These are phyloP conservation scores for Arabidopsis hybrid DNA, from an alignment of 441 rosid genomes.

Conservation along the genomic window DNA sequence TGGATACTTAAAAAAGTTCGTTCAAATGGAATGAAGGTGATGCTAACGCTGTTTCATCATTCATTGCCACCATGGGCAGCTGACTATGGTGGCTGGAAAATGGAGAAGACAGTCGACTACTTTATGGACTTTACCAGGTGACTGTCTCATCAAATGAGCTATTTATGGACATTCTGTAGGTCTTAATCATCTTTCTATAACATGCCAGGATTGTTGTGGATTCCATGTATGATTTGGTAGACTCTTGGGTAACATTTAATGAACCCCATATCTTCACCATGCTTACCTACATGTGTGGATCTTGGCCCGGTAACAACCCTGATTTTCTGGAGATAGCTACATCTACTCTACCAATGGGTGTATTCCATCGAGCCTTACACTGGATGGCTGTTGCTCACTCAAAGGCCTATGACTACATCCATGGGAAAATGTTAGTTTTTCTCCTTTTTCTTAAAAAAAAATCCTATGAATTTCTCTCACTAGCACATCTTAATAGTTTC, in stretches of 20 bases:
- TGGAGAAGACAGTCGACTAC: conserved; percentile 91
- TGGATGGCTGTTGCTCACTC: conserved; percentile 89
- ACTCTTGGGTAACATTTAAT: conserved; percentile 90
- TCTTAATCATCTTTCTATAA: conserved; percentile 32
- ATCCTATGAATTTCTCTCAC: neutral
- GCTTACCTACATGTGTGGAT: conserved; percentile 95
- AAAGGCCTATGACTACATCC: conserved; percentile 90
- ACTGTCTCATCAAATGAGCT: conserved; percentile 30
- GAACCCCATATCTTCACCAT: conserved; percentile 89
- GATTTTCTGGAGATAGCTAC: conserved; percentile 91
- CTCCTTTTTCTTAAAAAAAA: neutral
- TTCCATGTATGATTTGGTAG: conserved; percentile 75
- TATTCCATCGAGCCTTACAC: conserved; percentile 80
- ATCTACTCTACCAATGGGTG: conserved; percentile 91
- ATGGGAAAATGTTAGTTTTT: conserved; percentile 57
- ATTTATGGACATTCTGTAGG: conserved; percentile 28
- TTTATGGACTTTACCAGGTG: conserved; percentile 91
- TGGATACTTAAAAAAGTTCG: conserved; percentile 86
- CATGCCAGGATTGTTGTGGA: conserved; percentile 87
- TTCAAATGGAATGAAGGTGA: conserved; percentile 92
- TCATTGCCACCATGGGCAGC: conserved; percentile 98
- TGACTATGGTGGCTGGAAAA: conserved; percentile 98
- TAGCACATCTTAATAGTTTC: conserved; percentile 22
- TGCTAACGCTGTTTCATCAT: conserved; percentile 96
- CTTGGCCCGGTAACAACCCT: conserved; percentile 99